These are phyloP conservation scores for Ceratobasidium sp. DNA, from an alignment of 1,284 basidiomycete species.

Conservation along the genomic window DNA sequence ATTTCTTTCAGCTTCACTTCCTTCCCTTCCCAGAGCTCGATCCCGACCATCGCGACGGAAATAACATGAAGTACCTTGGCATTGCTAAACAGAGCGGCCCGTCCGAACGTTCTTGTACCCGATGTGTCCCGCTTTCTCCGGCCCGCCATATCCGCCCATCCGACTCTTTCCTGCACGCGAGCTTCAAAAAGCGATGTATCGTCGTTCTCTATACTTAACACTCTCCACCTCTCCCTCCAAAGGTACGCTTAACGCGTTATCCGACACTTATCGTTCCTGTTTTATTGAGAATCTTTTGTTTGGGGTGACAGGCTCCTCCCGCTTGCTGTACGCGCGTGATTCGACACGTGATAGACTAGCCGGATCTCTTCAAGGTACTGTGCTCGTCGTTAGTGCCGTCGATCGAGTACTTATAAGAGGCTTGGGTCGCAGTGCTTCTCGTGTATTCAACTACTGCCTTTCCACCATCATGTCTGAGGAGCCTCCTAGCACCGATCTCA, in stretches of 20 bases:
- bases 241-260: too few species aligned
- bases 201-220: too few species aligned
- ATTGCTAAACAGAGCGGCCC: slow-evolving; percentile 23
- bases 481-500: slow-evolving; percentile 84
- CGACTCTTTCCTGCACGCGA: slow-evolving; percentile 10
- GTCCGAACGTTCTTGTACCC: slow-evolving; percentile 26
- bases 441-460: not conserved
- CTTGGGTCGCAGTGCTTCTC: too few species aligned
- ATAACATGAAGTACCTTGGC: not conserved
- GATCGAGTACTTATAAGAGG: too few species aligned
- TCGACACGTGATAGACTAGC: slow-evolving; percentile 40
- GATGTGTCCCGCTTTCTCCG: slow-evolving; percentile 37
- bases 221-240: too few species aligned
- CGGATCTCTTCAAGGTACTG: slow-evolving; percentile 33
- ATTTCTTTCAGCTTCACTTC: too few species aligned
- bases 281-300: slow-evolving; percentile 1
- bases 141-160: slow-evolving; percentile 41
- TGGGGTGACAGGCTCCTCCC: slow-evolving; percentile 2
- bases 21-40: not conserved
- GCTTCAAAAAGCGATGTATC: slow-evolving; percentile 31
- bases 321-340: not conserved
- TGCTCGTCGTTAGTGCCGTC: too few species aligned
- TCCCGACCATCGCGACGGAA: slow-evolving; percentile 21
- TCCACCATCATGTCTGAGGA: slow-evolving; percentile 64
- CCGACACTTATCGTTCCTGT: not conserved